Evolutionary conservation across 108 stramenopile genomes (phyloP).

Genomic region (Nannochloropsis granulata): DNA sequence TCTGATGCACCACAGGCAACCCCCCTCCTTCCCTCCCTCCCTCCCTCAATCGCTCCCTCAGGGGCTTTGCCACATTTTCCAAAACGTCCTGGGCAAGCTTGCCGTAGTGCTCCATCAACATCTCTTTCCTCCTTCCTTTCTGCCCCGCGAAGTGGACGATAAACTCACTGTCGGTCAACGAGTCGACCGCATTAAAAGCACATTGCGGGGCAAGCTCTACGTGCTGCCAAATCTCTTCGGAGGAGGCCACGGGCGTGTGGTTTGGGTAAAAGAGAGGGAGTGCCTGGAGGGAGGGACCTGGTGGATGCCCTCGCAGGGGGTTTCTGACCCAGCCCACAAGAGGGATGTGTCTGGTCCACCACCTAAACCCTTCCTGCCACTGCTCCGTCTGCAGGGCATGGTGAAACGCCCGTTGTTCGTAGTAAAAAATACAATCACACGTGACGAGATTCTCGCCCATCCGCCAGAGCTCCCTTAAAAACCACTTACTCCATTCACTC

Average conservation of each 20-base stretch:
- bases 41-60: neutral
- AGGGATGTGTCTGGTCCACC: neutral
- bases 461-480: neutral
- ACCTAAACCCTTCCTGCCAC: neutral
- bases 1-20: neutral
- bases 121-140: neutral
- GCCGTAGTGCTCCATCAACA: neutral
- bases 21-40: neutral
- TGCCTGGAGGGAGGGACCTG: neutral
- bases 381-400: neutral
- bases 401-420: neutral
- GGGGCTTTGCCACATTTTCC: neutral
- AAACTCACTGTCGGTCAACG: neutral
- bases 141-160: neutral
- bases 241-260: neutral
- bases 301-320: neutral
- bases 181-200: neutral
- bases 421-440: neutral
- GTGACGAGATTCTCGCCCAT: neutral
- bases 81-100: neutral
- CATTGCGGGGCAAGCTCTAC: neutral
- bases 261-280: neutral
- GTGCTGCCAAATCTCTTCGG: neutral
- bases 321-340: neutral
- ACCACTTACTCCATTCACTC: neutral